Conservation (phyloP, 495 filamentous ascomycete genomes). For the Penicillium ochrochloron region DNA sequence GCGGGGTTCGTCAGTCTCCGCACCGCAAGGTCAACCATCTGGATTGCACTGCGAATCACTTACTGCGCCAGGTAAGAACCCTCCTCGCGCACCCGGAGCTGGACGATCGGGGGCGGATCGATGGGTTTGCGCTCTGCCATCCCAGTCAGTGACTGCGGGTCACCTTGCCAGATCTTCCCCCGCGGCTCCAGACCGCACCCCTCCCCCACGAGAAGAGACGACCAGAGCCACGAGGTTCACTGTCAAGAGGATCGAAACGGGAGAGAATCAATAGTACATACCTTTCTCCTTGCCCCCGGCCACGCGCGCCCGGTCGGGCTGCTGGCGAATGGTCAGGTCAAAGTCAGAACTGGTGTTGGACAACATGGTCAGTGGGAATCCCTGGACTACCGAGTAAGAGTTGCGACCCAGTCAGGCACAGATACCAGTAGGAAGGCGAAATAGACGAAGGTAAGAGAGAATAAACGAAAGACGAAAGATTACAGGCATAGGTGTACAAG, state of each 20-base stretch:
- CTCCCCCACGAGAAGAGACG: neutral
- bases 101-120: slow-evolving; percentile 92
- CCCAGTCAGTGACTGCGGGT: neutral
- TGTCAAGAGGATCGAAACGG: neutral
- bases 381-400: slow-evolving; percentile 40
- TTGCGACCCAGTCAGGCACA: slow-evolving; percentile 28
- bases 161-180: slow-evolving; percentile 8
- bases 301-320: slow-evolving; percentile 68
- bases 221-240: slow-evolving; percentile 2
- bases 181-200: neutral
- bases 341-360: slow-evolving; percentile 57
- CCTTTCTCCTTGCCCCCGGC: slow-evolving; percentile 76
- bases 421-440: slow-evolving; percentile 12
- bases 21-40: neutral
- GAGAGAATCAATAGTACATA: slow-evolving; percentile 32
- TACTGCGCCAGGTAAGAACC: slow-evolving; percentile 73
- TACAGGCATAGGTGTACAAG: neutral
- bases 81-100: slow-evolving; percentile 72
- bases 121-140: slow-evolving; percentile 85
- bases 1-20: neutral
- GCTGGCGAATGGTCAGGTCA: slow-evolving; percentile 68
- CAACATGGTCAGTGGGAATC: slow-evolving; percentile 49
- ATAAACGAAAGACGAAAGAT: neutral
- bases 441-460: slow-evolving; percentile 13
- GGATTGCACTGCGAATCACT: slow-evolving; percentile 31